Base-by-base conservation (phyloP, 1,284 basidiomycete genomes). In the Ganoderma lucidum region DNA sequence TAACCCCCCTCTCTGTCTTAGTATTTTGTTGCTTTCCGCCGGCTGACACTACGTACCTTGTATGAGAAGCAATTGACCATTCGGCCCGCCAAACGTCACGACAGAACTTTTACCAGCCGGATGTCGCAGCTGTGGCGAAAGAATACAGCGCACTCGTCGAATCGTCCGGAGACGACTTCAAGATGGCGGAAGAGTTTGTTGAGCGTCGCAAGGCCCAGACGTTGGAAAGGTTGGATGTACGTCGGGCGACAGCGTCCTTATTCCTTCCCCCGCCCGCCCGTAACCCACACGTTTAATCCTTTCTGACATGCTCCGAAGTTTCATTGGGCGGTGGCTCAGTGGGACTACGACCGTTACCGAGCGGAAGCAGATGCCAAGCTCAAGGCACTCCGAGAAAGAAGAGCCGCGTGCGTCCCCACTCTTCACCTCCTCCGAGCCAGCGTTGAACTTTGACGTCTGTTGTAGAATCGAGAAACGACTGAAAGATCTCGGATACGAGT, bases 71-170 rank as follows among this genome's bases (percentile, higher is more conserved):
- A 19, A 48, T n/a, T 6, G 19, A 8, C 19, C 45, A n/a, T n/a
- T 19, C 6, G 6, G 45, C 6, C 6, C 41, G 48, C 15, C 55
- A 65, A 23, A 19, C 32, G 19, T 17, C 35, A 3, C 32, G 32
- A 15, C 6, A 17, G 28, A 59, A 59, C 2, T 66, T 48, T 32
- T 61, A 66, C 44, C 45, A 66, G 28, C 58, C 45, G 19, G 65
- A 66, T 23, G 51, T 66, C 23, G 6, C 10, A 8, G 17, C 41
- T 15, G 23, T 61, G 3, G 44, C 23, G 32, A 30, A 66, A 19
- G 30, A 51, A 53, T 53, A 53, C 17, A 53, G 37, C 56, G 15
- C 42, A 32, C 12, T 39, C 14, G 14, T 39, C 45, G 55, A 39
- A 10, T 28, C 23, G 51, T 53, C 19, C 15, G 14, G 55, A 30